These are phyloP conservation scores for Conticribra guillardii DNA, from an alignment of 108 stramenopile species.

Conservation along the genomic window DNA sequence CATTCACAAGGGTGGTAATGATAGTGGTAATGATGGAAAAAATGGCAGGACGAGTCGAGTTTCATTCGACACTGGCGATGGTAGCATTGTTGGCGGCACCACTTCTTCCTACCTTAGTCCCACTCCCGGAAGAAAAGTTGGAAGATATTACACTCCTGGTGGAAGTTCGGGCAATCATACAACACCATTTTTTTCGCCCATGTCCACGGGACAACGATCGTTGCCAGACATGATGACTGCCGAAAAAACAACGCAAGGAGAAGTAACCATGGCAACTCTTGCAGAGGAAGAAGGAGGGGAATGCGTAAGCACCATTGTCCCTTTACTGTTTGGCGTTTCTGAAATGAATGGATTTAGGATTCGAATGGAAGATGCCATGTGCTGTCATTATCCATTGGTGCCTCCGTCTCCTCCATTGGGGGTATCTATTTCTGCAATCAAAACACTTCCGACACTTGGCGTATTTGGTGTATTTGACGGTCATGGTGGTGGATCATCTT, in stretches of 20 bases:
- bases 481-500: constrained; percentile 80
- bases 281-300: constrained; percentile 1
- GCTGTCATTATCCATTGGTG: constrained; percentile 7
- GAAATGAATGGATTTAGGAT: constrained; percentile 88
- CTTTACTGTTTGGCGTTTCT: constrained; percentile 63
- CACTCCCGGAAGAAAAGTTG: constrained; percentile 19
- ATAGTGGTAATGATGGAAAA: not conserved
- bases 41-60: not conserved
- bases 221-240: not conserved
- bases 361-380: constrained; percentile 90
- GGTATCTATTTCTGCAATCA: not conserved
- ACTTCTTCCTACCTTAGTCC: constrained; percentile 34
- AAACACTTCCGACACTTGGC: constrained; percentile 16
- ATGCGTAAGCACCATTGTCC: not conserved
- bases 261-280: not conserved
- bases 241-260: not conserved
- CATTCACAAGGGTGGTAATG: not conserved
- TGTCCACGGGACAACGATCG: not conserved
- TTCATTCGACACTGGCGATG: not conserved
- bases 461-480: constrained; percentile 94
- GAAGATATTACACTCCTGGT: constrained; percentile 9
- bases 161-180: constrained; percentile 8
- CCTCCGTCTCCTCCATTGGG: not conserved
- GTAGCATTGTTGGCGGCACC: not conserved
- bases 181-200: constrained; percentile 33